Percentiles rank a stretch among this genome's conserved stretches.
These are phyloP conservation scores for Takashimella koratensis DNA, from an alignment of 1,284 basidiomycete species.

Conservation along the genomic window DNA sequence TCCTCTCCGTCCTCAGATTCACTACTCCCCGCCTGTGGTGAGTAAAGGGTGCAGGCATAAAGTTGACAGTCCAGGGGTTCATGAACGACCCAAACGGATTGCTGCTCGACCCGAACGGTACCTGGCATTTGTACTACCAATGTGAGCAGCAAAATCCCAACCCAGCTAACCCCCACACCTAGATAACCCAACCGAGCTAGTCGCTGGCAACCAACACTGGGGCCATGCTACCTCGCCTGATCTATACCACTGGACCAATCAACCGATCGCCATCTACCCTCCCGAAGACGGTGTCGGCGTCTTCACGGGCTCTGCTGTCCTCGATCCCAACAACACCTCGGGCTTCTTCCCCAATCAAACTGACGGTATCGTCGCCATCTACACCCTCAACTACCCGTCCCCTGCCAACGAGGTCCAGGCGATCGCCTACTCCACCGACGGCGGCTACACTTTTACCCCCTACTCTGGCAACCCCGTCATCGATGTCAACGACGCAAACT, in stretches of 20 bases:
- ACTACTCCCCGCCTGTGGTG: constrained; percentile 34
- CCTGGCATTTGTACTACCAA: constrained; percentile 52
- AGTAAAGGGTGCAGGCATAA: constrained; percentile 1
- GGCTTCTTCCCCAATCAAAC: constrained; percentile 48
- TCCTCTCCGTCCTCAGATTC: constrained; percentile 25
- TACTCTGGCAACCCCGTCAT: constrained; percentile 47
- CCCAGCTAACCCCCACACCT: not conserved
- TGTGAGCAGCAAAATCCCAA: constrained; percentile 21
- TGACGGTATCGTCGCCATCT: constrained; percentile 50
- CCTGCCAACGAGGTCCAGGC: constrained; percentile 39
- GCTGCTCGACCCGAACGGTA: constrained; percentile 45
- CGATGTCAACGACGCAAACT: constrained; percentile 40
- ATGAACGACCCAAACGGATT: constrained; percentile 53
- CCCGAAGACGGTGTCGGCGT: constrained; percentile 30
- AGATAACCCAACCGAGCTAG: constrained; percentile 45
- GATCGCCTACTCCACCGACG: constrained; percentile 48
- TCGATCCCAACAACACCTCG: constrained; percentile 50
- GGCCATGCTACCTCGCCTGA: constrained; percentile 51
- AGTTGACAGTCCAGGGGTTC: constrained; percentile 37
- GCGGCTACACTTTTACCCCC: constrained; percentile 48
- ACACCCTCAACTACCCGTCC: constrained; percentile 47
- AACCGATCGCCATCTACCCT: constrained; percentile 45
- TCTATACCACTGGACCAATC: constrained; percentile 50
- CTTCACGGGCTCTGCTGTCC: constrained; percentile 49
- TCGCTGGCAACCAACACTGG: constrained; percentile 52